Percentiles rank a stretch among this genome's conserved stretches.
These are phyloP conservation scores for Dactylellina leptospora DNA, from an alignment of 2,329 filamentous ascomycete genomes.

Conservation along the genomic window DNA sequence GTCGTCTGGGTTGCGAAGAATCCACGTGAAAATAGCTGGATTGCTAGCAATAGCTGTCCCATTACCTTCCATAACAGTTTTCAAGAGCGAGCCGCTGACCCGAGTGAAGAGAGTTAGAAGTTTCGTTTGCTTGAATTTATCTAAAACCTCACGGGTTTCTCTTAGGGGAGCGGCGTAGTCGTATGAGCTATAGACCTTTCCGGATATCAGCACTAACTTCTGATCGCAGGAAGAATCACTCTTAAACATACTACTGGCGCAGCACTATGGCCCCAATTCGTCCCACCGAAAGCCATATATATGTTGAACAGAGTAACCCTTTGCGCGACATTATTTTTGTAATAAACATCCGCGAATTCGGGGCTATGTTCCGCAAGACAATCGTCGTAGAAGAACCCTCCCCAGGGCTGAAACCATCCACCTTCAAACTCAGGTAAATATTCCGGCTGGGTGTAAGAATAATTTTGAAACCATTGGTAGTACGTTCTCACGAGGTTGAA, in stretches of 20 bases:
- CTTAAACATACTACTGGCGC: conserved; percentile 58
- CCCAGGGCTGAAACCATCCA: conserved; percentile 66
- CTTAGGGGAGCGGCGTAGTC: conserved; percentile 66
- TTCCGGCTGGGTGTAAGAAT: conserved; percentile 66
- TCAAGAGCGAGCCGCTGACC: conserved; percentile 64
- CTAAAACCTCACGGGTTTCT: conserved; percentile 66
- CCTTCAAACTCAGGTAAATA: conserved; percentile 67
- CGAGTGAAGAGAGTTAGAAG: conserved; percentile 66
- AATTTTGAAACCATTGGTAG: conserved; percentile 67
- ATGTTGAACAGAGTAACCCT: conserved; percentile 64
- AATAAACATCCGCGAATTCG: conserved; percentile 67
- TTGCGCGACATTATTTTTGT: conserved; percentile 67
- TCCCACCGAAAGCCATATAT: conserved; percentile 67
- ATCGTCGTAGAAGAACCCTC: conserved; percentile 65
- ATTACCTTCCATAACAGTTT: conserved; percentile 67
- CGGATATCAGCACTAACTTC: neutral
- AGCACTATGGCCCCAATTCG: conserved; percentile 66
- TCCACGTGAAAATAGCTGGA: conserved; percentile 62
- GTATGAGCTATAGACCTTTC: conserved; percentile 61
- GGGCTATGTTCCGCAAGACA: conserved; percentile 64
- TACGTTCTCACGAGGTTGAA: conserved; percentile 66
- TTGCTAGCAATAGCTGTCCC: conserved; percentile 64
- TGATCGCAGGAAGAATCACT: conserved; percentile 31
- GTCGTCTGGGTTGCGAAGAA: conserved; percentile 65
- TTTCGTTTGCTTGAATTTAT: conserved; percentile 67